A percentile compares a stretch with the other conserved stretches of the same genome.
phyloP scores from a whole-genome alignment of 1,284 basidiomycete species.

The Apiotrichum gracile region DNA sequence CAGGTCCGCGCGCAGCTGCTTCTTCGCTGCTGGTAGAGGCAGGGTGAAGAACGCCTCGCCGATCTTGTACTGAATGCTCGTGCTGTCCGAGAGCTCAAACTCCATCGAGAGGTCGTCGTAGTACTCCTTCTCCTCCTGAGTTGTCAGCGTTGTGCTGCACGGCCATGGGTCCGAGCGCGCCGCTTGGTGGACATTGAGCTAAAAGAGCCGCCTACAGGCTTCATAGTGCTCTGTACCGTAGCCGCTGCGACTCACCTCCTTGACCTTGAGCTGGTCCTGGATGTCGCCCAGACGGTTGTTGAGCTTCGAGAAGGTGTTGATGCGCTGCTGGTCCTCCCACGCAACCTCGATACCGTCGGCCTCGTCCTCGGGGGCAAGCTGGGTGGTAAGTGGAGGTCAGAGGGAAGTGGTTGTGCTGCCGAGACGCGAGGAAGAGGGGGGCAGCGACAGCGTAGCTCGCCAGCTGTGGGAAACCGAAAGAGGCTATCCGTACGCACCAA shows the following conservation, averaged over 20 bases:
- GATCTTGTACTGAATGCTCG: constrained; percentile 80
- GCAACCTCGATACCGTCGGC: constrained; percentile 79
- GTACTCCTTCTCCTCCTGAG: constrained; percentile 83
- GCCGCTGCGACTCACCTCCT: constrained; percentile 55
- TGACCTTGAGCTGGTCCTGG: constrained; percentile 63
- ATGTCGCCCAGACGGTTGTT: constrained; percentile 71
- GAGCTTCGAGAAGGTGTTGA: constrained; percentile 87
- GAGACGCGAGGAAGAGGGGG: too few species aligned
- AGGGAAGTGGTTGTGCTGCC: background rate
- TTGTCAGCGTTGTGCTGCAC: too few species aligned
- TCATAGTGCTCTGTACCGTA: background rate
- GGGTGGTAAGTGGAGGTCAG: background rate
- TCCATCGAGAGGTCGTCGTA: constrained; percentile 83
- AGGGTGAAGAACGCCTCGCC: constrained; percentile 86
- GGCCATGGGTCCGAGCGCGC: background rate
- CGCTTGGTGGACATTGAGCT: too few species aligned
- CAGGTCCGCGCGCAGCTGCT: constrained; percentile 68
- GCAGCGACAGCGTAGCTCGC: too few species aligned
- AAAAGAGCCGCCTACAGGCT: background rate
- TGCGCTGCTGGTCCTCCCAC: constrained; percentile 92
- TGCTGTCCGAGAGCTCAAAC: constrained; percentile 77
- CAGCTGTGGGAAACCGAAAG: too few species aligned
- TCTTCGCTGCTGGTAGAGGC: constrained; percentile 62
- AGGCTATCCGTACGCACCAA: too few species aligned
- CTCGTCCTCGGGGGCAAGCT: constrained; percentile 50